Evolutionary conservation across 163 green algal species (phyloP).

Genomic region (Picocystis sp.): DNA sequence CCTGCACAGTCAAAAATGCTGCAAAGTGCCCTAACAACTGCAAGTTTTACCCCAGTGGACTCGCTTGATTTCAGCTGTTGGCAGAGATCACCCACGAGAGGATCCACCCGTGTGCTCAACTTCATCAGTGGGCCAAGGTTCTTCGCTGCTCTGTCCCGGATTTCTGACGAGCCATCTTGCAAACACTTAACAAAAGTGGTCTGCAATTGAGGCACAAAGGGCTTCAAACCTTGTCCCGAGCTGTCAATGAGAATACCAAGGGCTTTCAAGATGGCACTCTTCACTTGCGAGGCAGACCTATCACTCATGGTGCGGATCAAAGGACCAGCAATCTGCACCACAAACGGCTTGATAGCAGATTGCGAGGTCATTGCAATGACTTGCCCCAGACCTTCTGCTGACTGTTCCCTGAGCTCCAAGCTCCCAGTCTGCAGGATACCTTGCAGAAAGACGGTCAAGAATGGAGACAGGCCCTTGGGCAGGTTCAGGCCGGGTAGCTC

Average conservation of each 20-base stretch:
- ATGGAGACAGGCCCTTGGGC: slow-evolving; percentile 61
- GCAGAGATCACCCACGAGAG: slow-evolving; percentile 46
- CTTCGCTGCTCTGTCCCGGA: slow-evolving; percentile 50
- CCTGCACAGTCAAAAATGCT: too few species aligned
- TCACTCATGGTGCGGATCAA: slow-evolving; percentile 92
- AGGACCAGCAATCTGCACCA: slow-evolving; percentile 79
- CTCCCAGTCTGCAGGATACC: slow-evolving; percentile 49
- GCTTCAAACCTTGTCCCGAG: slow-evolving; percentile 65
- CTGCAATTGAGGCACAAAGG: slow-evolving; percentile 95
- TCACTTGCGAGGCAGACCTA: slow-evolving; percentile 41
- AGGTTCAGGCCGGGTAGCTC: slow-evolving; percentile 63
- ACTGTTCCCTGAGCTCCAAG: slow-evolving; percentile 38
- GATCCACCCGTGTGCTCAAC: slow-evolving; percentile 61
- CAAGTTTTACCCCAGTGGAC: too few species aligned
- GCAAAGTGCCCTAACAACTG: too few species aligned
- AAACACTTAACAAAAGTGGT: slow-evolving; percentile 96
- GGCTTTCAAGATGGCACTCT: slow-evolving; percentile 73
- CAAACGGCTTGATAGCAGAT: slow-evolving; percentile 66
- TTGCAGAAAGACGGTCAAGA: slow-evolving; percentile 86
- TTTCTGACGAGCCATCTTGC: slow-evolving; percentile 39
- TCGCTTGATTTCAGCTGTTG: background rate
- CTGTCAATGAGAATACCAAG: slow-evolving; percentile 70
- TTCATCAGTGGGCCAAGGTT: slow-evolving; percentile 71
- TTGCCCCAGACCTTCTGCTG: slow-evolving; percentile 76
- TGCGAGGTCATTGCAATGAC: slow-evolving; percentile 59